Evolutionary conservation across 345 rosid species (phyloP).

Genomic region (Gossypium arboreum): DNA sequence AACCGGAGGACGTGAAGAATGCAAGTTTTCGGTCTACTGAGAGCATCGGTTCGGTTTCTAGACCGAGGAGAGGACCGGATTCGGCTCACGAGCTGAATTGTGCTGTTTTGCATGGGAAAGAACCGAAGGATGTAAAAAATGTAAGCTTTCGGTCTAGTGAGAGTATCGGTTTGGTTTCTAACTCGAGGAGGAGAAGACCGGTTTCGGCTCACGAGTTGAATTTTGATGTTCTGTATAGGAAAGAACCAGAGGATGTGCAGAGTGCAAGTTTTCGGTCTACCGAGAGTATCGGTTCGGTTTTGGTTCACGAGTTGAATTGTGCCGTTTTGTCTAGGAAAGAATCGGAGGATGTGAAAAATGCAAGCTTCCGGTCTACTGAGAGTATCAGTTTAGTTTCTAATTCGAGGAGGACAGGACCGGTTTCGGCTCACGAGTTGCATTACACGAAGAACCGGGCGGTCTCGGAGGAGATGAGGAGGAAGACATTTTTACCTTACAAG

Average conservation of each 20-base stretch:
- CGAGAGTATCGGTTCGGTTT: slow-evolving; percentile 50
- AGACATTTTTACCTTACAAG: slow-evolving; percentile 83
- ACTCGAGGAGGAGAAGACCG: slow-evolving; percentile 37
- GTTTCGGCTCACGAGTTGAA: slow-evolving; percentile 72
- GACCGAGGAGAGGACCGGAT: slow-evolving; percentile 30
- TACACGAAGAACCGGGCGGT: slow-evolving; percentile 80
- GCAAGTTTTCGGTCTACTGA: slow-evolving; percentile 71
- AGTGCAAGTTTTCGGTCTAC: slow-evolving; percentile 63
- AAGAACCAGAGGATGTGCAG: slow-evolving; percentile 42
- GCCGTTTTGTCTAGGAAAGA: slow-evolving; percentile 42
- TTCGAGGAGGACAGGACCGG: slow-evolving; percentile 37
- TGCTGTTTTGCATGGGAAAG: slow-evolving; percentile 42
- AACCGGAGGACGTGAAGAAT: slow-evolving; percentile 40
- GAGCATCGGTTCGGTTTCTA: slow-evolving; percentile 40
- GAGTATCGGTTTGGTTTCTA: slow-evolving; percentile 40
- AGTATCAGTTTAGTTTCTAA: slow-evolving; percentile 41
- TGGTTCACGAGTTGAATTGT: slow-evolving; percentile 67
- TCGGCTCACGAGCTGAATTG: slow-evolving; percentile 71
- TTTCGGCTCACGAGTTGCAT: slow-evolving; percentile 85
- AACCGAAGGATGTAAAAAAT: slow-evolving; percentile 40
- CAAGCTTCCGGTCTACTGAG: slow-evolving; percentile 72
- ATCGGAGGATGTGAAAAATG: slow-evolving; percentile 41
- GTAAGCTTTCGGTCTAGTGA: slow-evolving; percentile 71
- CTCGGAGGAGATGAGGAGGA: slow-evolving; percentile 83
- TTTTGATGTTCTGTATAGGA: slow-evolving; percentile 42